A percentile compares a stretch with the other conserved stretches of the same genome.
Evolutionary conservation across 352 stramenopile species (phyloP).

Genomic region (Phytophthora sansomeana): DNA sequence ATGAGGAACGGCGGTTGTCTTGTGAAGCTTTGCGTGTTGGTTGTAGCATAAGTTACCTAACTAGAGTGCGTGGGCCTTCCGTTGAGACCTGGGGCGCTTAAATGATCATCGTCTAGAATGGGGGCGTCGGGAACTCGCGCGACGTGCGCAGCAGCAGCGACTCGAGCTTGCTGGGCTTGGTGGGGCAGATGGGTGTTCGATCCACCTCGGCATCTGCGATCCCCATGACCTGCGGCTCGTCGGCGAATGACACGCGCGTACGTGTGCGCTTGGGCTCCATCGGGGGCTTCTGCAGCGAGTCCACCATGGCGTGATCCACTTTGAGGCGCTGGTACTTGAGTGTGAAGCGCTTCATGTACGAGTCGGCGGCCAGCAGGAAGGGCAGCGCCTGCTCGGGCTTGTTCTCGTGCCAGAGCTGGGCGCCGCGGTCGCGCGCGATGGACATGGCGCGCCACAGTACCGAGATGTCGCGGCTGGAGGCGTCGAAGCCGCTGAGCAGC

Average conservation of each 20-base stretch:
- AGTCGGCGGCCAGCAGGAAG: conserved; percentile 82
- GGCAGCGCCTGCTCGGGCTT: conserved; percentile 83
- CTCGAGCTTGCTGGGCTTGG: conserved; percentile 84
- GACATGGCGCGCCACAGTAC: conserved; percentile 87
- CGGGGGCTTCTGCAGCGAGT: conserved; percentile 54
- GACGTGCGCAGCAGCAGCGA: conserved; percentile 84
- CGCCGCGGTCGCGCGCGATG: conserved; percentile 77
- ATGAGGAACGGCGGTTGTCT: not conserved
- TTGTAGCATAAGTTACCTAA: conserved; percentile 42
- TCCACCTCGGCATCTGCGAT: conserved; percentile 78
- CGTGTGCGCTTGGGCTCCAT: conserved; percentile 37
- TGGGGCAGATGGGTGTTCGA: conserved; percentile 76
- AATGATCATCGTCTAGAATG: conserved; percentile 60
- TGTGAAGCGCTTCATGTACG: conserved; percentile 91
- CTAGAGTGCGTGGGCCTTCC: conserved; percentile 44
- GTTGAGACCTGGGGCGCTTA: conserved; percentile 23
- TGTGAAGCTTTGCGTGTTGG: conserved; percentile 27
- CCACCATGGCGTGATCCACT: conserved; percentile 86
- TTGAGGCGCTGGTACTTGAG: conserved; percentile 89
- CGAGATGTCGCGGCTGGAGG: conserved; percentile 73
- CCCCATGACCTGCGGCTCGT: conserved; percentile 70
- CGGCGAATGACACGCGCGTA: conserved; percentile 73
- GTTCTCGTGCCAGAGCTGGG: conserved; percentile 89
- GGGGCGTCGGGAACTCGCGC: conserved; percentile 81
- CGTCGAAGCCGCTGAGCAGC: conserved; percentile 67